Evolutionary conservation across 2,329 filamentous ascomycete species (phyloP), one percentile per base, ranked within the genome.

Genomic region (Fusarium hainanense): DNA sequence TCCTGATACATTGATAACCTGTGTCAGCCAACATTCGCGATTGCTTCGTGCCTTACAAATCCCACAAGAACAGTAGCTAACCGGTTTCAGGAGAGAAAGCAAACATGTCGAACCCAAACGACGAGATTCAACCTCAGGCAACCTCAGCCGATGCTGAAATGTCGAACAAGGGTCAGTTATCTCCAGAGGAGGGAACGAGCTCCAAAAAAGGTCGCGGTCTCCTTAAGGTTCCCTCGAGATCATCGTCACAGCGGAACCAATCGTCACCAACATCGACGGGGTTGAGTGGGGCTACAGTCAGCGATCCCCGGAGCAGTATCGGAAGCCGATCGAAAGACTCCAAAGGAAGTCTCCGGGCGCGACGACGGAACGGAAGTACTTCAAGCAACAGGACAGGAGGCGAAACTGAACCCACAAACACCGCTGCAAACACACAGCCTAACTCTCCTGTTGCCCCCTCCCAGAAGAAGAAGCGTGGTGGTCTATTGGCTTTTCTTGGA

Each of bases 341-440:
- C 65, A 89, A 86, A 80, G 82, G 85, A 71, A 92, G 89, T 80
- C 88, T 90, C 74, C 80, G 88, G 58, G 89, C 85, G 67, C 84
- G 86, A 70, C 85, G 87, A 74, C 85, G 88, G 75, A 91, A 91
- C 81, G 88, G 88, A 73, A 93, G 90, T 80, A 85, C 88, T 66
- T 88, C 88, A 72, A 92, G 89, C 81, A 89, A 88, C 80, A 84
- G 85, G 76, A 87, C 86, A 68, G 84, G 84, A 75, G 82, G 82
- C 73, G 85, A 83, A 75, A 86, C 84, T 70, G 85, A 85, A 68
- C 84, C 84, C 56, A 83, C 82, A 46, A 84, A 82, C 73, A 84
- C 84, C 7, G 79, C 83, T 34, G 82, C 79, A 66, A 82, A 83
- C 63, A 85, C 85, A 20, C 84, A 85, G 74, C 85, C 85, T 42